Base-by-base conservation (phyloP, 2,329 filamentous ascomycete genomes). In the Fusarium duplospermum region DNA sequence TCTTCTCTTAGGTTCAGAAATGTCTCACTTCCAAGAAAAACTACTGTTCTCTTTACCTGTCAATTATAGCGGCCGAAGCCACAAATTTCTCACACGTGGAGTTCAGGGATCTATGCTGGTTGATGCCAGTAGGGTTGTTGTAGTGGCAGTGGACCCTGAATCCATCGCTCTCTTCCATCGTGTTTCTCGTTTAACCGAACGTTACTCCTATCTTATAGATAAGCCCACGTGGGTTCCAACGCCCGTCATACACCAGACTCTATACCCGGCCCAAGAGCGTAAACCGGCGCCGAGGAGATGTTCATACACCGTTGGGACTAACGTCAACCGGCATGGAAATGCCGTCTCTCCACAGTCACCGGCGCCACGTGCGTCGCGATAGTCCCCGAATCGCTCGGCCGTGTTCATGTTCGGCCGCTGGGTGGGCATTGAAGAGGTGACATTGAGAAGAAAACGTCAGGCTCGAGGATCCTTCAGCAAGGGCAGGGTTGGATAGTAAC, bases 81-180 rank as follows among this genome's bases (percentile, higher is more conserved):
- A 56, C 54, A 18, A 16, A 27, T 9, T 40, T 6, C 33, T 33
- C 13, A 11, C 54, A 58, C 54, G 54, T 58, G 33, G 33, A 58
- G 54, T 58, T 58, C 54, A 58, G 33, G 54, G 54, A 58, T 58
- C 14, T 58, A 6, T 22, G 33, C 35, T 36, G 20, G 11, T 16
- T n/a, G 20, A 45, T 45, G 20, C 11, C 11, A 18, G 45, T 13
- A 35, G 31, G 45, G 22, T 62, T 35, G n/a, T 62, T 62, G 20
- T 27, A 18, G 14, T 14, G 10, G 6, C 8, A 9, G 58, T 62
- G 33, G 42, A 52, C 31, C 42, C 27, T 33, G 20, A 62, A 62
- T 62, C 42, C 60, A 62, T 52, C 47, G 42, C 31, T 36, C 45
- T 62, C 31, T 22, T 62, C 22, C 14, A 62, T 50, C 6, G 60